Evolutionary conservation across 352 stramenopile species (phyloP).

Genomic region (Phytophthora sp.): DNA sequence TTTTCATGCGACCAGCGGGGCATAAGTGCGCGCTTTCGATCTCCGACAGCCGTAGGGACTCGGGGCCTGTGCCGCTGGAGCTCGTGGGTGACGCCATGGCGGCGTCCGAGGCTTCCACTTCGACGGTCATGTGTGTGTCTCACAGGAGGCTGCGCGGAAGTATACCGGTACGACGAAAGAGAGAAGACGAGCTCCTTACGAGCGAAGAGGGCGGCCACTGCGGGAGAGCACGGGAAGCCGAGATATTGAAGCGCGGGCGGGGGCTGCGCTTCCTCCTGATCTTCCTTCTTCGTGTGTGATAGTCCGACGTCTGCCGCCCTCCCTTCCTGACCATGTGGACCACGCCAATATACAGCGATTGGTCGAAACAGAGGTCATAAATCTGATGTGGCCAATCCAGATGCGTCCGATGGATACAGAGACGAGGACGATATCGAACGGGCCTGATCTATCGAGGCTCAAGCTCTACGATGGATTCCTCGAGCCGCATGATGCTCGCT

Average conservation of each 20-base stretch:
- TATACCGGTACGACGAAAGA: not conserved
- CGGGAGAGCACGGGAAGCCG: constrained; percentile 4
- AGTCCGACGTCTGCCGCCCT: constrained; percentile 32
- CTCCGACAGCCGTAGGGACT: constrained; percentile 77
- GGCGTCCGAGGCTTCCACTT: constrained; percentile 60
- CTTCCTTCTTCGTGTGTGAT: constrained; percentile 41
- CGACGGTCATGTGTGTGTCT: constrained; percentile 43
- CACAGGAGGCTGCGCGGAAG: not conserved
- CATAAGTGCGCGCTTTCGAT: constrained; percentile 84
- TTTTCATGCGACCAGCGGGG: constrained; percentile 82
- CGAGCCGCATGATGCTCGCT: not conserved
- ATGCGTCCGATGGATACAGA: not conserved
- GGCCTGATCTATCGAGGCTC: not conserved
- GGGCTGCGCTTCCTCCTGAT: constrained; percentile 21
- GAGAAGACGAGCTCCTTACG: not conserved
- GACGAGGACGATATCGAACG: constrained; percentile 1
- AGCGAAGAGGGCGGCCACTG: not conserved
- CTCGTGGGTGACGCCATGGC: constrained; percentile 67
- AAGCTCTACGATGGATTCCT: constrained; percentile 8
- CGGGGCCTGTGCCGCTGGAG: constrained; percentile 41
- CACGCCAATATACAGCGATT: constrained; percentile 9
- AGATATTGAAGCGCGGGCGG: constrained; percentile 10
- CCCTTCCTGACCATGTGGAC: constrained; percentile 13
- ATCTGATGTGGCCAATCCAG: not conserved
- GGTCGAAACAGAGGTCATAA: not conserved